A percentile compares a stretch with the other conserved stretches of the same genome.
These are phyloP conservation scores for Podospora pseudocomata DNA, from an alignment of 495 filamentous ascomycete species.

Conservation along the genomic window DNA sequence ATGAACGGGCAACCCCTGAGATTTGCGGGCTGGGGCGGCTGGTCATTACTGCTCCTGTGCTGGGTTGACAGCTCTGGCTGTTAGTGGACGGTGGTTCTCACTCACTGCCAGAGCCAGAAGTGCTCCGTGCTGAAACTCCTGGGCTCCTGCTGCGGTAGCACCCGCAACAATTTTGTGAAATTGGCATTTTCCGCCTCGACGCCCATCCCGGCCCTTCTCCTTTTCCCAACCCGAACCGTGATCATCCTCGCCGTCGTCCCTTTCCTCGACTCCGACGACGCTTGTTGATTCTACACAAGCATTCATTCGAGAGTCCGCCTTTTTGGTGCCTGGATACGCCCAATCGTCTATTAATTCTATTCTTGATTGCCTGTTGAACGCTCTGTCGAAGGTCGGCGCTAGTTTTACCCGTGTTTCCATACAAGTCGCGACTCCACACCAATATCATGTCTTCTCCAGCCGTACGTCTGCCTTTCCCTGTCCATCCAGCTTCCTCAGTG, in stretches of 20 bases:
- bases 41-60: conserved; percentile 17
- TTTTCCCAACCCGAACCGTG: conserved; percentile 32
- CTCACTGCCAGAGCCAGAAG: conserved; percentile 1
- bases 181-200: conserved; percentile 35
- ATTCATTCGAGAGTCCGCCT: conserved; percentile 1
- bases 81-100: not conserved
- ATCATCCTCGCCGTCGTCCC: conserved; percentile 13
- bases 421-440: conserved; percentile 21
- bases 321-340: conserved; percentile 30
- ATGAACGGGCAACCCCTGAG: conserved; percentile 28
- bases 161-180: conserved; percentile 39
- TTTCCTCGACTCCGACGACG: conserved; percentile 8
- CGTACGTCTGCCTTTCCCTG: conserved; percentile 33
- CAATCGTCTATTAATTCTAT: conserved; percentile 20
- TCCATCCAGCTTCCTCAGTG: conserved; percentile 11
- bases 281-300: not conserved
- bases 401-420: conserved; percentile 26
- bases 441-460: conserved; percentile 38
- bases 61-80: conserved; percentile 19
- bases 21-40: conserved; percentile 21
- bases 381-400: conserved; percentile 18
- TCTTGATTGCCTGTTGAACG: conserved; percentile 14
- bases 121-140: conserved; percentile 26
- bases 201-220: conserved; percentile 32
- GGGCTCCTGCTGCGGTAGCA: conserved; percentile 29